phyloP scores from a whole-genome alignment of 257 asterid genomes.

The Echium plantagineum region DNA sequence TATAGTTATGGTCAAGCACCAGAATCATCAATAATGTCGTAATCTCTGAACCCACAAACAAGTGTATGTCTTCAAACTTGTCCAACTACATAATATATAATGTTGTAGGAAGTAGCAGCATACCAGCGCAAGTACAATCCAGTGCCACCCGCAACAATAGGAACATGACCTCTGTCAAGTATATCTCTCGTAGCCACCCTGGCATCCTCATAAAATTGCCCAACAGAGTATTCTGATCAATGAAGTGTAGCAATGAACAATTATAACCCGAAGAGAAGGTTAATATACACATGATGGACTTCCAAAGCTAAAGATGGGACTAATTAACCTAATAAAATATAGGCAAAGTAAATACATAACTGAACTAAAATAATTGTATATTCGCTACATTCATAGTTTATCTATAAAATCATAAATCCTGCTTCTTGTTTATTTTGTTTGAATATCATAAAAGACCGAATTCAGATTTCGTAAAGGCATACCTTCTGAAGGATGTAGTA shows the following conservation, averaged over 20 bases:
- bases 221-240: constrained; percentile 79
- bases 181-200: constrained; percentile 63
- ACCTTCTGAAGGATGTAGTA: constrained; percentile 96
- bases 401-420: not conserved
- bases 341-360: no score
- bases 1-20: no score
- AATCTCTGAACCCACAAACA: no score
- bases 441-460: constrained; percentile 1
- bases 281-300: not conserved
- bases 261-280: not conserved
- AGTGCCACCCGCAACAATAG: constrained; percentile 87
- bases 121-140: constrained; percentile 97
- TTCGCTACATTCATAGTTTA: no score
- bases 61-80: not conserved
- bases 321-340: no score
- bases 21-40: no score
- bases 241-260: constrained; percentile 6
- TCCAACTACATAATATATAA: not conserved
- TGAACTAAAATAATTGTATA: no score
- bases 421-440: not conserved
- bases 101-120: constrained; percentile 13
- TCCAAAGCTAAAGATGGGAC: no score
- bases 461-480: constrained; percentile 13
- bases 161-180: constrained; percentile 62
- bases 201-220: constrained; percentile 74